A percentile compares a stretch with the other conserved stretches of the same genome.
Evolutionary conservation across 768 basidiomycete genomes (phyloP).

Genomic region (Neoboletus brunneissimus): DNA sequence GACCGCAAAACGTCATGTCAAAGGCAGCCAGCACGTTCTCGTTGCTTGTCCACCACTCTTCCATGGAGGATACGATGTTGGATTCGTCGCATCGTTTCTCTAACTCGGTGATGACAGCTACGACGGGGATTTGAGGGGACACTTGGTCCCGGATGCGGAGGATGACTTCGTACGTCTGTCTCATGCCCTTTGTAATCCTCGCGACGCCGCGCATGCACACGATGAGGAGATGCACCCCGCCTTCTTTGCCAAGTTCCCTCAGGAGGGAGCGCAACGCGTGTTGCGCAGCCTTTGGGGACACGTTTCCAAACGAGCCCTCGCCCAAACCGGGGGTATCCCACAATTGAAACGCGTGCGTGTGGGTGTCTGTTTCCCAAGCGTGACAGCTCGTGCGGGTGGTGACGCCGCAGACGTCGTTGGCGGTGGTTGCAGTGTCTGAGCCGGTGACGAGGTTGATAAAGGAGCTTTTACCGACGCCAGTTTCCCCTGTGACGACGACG

Average conservation of each 20-base stretch:
- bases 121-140: conserved; percentile 18
- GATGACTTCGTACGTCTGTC: conserved; percentile 17
- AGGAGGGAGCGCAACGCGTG: conserved; percentile 19
- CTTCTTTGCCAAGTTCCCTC: conserved; percentile 18
- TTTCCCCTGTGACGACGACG: conserved; percentile 23
- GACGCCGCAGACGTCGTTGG: conserved; percentile 25
- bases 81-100: conserved; percentile 18
- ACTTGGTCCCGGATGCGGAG: conserved; percentile 22
- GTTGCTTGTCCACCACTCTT: conserved; percentile 21
- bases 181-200: conserved; percentile 22
- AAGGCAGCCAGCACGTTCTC: not conserved
- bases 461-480: conserved; percentile 27
- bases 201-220: conserved; percentile 25
- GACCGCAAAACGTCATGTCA: conserved; percentile 17
- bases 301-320: conserved; percentile 23
- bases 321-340: conserved; percentile 27
- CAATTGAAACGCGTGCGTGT: conserved; percentile 16
- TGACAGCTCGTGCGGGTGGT: conserved; percentile 13
- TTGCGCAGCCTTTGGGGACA: conserved; percentile 22
- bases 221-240: conserved; percentile 25
- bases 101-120: conserved; percentile 26
- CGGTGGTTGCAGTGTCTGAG: conserved; percentile 9
- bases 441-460: conserved; percentile 25
- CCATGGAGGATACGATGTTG: conserved; percentile 21
- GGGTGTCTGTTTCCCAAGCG: conserved; percentile 19